phyloP scores from a whole-genome alignment of 176 grass and related monocot genomes.

The Oryza brachyantha region DNA sequence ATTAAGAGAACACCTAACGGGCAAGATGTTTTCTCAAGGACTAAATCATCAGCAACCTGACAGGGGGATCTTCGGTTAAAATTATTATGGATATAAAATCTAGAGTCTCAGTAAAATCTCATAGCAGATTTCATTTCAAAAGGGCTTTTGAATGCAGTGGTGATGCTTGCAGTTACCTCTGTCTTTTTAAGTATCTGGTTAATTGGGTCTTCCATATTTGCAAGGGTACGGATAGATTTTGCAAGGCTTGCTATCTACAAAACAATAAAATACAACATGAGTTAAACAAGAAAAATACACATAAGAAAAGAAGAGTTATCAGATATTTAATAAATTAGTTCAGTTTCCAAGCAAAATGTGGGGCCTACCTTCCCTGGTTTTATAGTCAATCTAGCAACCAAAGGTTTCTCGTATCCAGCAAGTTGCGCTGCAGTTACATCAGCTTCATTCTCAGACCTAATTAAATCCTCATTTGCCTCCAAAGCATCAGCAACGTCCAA shows the following conservation, averaged over 20 bases:
- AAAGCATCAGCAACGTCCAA: conserved; percentile 82
- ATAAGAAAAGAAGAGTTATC: neutral
- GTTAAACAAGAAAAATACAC: conserved; percentile 1
- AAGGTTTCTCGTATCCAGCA: conserved; percentile 72
- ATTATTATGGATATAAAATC: neutral
- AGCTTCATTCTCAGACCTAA: conserved; percentile 81
- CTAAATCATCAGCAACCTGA: conserved; percentile 75
- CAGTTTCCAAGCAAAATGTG: neutral
- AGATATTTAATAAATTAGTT: neutral
- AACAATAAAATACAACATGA: conserved; percentile 19
- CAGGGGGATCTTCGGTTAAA: conserved; percentile 1
- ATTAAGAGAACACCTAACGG: conserved; percentile 90
- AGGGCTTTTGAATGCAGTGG: conserved; percentile 2
- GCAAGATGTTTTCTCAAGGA: conserved; percentile 88
- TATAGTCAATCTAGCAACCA: conserved; percentile 79
- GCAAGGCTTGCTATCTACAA: conserved; percentile 83
- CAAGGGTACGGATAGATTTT: conserved; percentile 82
- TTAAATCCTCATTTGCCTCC: conserved; percentile 64
- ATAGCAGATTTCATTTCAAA: neutral
- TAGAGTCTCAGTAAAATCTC: neutral
- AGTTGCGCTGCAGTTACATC: conserved; percentile 71
- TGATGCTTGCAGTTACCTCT: conserved; percentile 51
- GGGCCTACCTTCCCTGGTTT: conserved; percentile 72
- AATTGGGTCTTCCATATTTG: conserved; percentile 94
- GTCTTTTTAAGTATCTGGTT: conserved; percentile 67